Base-by-base conservation (phyloP, 192 early-diverging fungal genomes). In the Coemansia sp. region DNA sequence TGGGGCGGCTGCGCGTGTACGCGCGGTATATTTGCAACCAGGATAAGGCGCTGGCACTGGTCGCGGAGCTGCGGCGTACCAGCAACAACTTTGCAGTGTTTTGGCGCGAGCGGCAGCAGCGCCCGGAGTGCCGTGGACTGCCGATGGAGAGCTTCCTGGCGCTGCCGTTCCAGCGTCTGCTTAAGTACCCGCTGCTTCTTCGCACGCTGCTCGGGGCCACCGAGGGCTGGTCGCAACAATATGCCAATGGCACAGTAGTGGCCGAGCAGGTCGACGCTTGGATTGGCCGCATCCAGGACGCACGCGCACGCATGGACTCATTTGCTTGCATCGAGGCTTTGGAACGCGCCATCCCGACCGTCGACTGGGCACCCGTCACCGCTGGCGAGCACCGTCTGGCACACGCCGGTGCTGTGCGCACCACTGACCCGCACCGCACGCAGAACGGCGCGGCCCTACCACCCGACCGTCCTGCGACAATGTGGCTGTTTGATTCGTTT, bases 111-210 rank as follows among this genome's bases (percentile, higher is more conserved):
- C 72, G 84, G 41, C 82, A 83, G 67, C 53, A 57, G 23, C 62
- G 69, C n/a, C 66, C 82, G 56, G 74, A 74, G 58, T 85, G 84
- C 67, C 71, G 85, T 53, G 74, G 70, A 32, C 77, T 86, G 67
- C 78, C 84, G 5, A 74, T 86, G 49, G 81, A 83, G 47, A 59
- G 84, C 14, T 86, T 84, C 54, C 57, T 86, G 58, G 64, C 78
- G 22, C 68, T 84, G 65, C 85, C 85, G 48, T 84, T 86, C 67
- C 85, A 86, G 70, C 78, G 85, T n/a, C 70, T 86, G 63, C 77
- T 84, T 21, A 83, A 86, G 66, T 86, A 86, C 60, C 85, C 85
- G 59, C 64, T 86, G 44, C 73, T 86, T 16, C 71, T 86, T 44
- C 74, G 66, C 58, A 83, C 85, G 30, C 68, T 86, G 56, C 69